phyloP scores from a whole-genome alignment of 805 yeast genomes.

The Yarrowia sp. region DNA sequence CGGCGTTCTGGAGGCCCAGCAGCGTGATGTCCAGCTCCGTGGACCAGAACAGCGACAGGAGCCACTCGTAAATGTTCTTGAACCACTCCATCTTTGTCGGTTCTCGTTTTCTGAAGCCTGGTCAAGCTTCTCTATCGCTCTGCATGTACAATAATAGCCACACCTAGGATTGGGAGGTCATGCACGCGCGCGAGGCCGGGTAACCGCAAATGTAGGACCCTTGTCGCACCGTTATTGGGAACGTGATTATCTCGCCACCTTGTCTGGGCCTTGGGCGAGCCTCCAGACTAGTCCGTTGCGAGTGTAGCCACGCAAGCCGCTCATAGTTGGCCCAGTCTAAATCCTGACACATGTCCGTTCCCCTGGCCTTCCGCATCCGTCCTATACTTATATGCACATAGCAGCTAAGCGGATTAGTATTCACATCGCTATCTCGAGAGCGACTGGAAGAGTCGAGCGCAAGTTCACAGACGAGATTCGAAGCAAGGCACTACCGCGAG shows the following conservation, averaged over 20 bases:
- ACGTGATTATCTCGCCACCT: background rate
- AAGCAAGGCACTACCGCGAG: too few relatives aligned
- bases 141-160: conserved; percentile 3
- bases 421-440: too few relatives aligned
- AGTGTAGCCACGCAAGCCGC: too few relatives aligned
- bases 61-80: conserved; percentile 34
- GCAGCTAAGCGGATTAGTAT: too few relatives aligned
- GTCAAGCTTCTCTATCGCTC: background rate
- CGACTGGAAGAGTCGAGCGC: too few relatives aligned
- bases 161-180: background rate
- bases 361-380: too few relatives aligned
- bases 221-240: background rate
- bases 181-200: background rate
- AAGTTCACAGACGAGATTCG: too few relatives aligned
- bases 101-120: background rate
- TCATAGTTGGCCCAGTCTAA: too few relatives aligned
- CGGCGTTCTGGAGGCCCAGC: conserved; percentile 43
- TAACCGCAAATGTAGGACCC: background rate
- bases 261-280: too few relatives aligned
- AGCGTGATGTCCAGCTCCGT: conserved; percentile 40
- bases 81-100: conserved; percentile 8
- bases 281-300: too few relatives aligned
- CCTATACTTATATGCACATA: too few relatives aligned
- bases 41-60: conserved; percentile 39
- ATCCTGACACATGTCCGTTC: too few relatives aligned